Conservation (phyloP, 2,329 filamentous ascomycete genomes). For the Diaporthe longicolla region DNA sequence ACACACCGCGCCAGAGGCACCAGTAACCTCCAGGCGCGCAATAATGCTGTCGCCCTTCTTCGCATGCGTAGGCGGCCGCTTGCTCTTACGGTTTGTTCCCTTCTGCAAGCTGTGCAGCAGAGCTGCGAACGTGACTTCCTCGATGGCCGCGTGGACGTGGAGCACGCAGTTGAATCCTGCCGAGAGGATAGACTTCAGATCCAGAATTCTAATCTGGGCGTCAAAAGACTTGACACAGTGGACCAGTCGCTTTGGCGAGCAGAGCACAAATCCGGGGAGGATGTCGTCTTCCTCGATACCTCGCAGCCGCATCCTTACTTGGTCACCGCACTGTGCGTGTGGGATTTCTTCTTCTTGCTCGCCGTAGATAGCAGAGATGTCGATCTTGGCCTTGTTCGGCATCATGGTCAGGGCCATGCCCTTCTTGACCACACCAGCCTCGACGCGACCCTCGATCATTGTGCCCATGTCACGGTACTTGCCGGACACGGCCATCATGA, state of each 20-base stretch:
- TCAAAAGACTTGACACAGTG: slow-evolving; percentile 93
- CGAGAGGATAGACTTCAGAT: slow-evolving; percentile 93
- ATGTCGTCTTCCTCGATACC: slow-evolving; percentile 99
- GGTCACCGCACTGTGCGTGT: slow-evolving; percentile 90
- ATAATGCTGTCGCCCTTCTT: slow-evolving; percentile 88
- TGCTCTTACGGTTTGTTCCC: slow-evolving; percentile 93
- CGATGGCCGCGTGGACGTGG: slow-evolving; percentile 96
- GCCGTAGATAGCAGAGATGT: slow-evolving; percentile 88
- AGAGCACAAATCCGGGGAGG: slow-evolving; percentile 93
- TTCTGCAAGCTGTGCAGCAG: slow-evolving; percentile 96
- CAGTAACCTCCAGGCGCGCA: slow-evolving; percentile 88
- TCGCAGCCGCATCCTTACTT: slow-evolving; percentile 91
- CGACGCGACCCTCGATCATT: slow-evolving; percentile 97
- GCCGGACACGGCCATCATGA: slow-evolving; percentile 92
- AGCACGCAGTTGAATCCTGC: slow-evolving; percentile 98
- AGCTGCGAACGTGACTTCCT: slow-evolving; percentile 92
- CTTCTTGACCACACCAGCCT: slow-evolving; percentile 95
- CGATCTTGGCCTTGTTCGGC: slow-evolving; percentile 89
- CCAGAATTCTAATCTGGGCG: slow-evolving; percentile 95
- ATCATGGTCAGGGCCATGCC: slow-evolving; percentile 90
- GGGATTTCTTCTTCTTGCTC: slow-evolving; percentile 95
- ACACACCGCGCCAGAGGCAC: slow-evolving; percentile 88
- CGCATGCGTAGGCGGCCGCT: slow-evolving; percentile 91
- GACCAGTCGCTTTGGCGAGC: slow-evolving; percentile 92
- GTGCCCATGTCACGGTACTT: slow-evolving; percentile 99